phyloP scores from a whole-genome alignment of 306 rosid genomes.

The Cyamopsis tetragonoloba region DNA sequence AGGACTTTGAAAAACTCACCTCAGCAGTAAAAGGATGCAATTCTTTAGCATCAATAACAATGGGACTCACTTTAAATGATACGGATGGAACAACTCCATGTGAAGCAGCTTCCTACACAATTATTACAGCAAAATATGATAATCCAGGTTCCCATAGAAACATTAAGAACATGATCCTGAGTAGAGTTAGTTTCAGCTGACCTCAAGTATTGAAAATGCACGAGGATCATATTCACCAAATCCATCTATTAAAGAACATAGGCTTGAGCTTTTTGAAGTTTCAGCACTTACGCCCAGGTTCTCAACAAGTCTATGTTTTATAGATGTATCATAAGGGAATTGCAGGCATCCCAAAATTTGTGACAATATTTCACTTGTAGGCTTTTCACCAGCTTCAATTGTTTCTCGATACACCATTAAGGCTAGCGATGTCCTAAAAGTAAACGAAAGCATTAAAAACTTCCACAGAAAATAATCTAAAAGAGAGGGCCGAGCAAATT shows the following conservation, averaged over 20 bases:
- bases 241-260: slow-evolving; percentile 76
- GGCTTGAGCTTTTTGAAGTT: slow-evolving; percentile 51
- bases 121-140: slow-evolving; percentile 23
- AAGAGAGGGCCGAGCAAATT: slow-evolving; percentile 16
- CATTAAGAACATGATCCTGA: not conserved
- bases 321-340: slow-evolving; percentile 56
- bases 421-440: slow-evolving; percentile 79
- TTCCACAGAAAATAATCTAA: slow-evolving; percentile 29
- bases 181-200: slow-evolving; percentile 29
- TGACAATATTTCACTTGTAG: slow-evolving; percentile 66
- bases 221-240: slow-evolving; percentile 97
- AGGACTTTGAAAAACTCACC: slow-evolving; percentile 50
- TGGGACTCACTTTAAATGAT: slow-evolving; percentile 68
- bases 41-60: slow-evolving; percentile 67
- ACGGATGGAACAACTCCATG: slow-evolving; percentile 74
- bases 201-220: slow-evolving; percentile 85
- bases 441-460: slow-evolving; percentile 15
- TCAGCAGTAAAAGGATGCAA: slow-evolving; percentile 62
- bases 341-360: slow-evolving; percentile 89
- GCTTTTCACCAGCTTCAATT: slow-evolving; percentile 61
- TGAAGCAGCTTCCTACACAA: slow-evolving; percentile 87
- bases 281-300: slow-evolving; percentile 58
- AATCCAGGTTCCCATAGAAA: slow-evolving; percentile 18
- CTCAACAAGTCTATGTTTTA: slow-evolving; percentile 67
- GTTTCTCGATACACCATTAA: slow-evolving; percentile 76